Evolutionary conservation across 2,329 filamentous ascomycete species (phyloP).

Genomic region (Periglandula ipomoeae): DNA sequence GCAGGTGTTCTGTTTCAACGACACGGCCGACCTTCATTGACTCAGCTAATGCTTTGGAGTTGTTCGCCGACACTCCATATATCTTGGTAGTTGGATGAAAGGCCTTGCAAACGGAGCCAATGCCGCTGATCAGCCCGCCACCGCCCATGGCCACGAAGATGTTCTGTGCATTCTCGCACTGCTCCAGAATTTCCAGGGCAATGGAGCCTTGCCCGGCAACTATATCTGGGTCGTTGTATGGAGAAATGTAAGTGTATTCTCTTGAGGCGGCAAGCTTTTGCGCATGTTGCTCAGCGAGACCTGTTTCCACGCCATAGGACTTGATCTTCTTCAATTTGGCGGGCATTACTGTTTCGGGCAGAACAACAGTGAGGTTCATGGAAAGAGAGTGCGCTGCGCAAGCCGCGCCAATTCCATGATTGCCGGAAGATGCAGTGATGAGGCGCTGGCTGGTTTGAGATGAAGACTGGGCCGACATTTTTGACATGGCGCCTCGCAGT

Average conservation of each 20-base stretch:
- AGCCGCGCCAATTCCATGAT: constrained; percentile 15
- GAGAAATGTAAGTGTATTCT: constrained; percentile 14
- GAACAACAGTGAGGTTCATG: constrained; percentile 12
- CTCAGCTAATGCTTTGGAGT: constrained; percentile 14
- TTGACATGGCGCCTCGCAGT: constrained; percentile 17
- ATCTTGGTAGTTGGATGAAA: constrained; percentile 13
- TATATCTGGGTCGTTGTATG: constrained; percentile 15
- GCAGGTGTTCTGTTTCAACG: constrained; percentile 14
- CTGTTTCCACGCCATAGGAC: constrained; percentile 14
- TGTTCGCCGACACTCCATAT: constrained; percentile 14
- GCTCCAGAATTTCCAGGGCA: constrained; percentile 15
- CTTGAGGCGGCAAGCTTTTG: constrained; percentile 14
- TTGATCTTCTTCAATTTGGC: constrained; percentile 15
- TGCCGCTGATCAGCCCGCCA: constrained; percentile 15
- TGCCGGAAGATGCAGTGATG: constrained; percentile 16
- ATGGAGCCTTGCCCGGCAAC: constrained; percentile 14
- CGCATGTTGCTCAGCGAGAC: constrained; percentile 15
- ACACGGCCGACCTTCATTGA: constrained; percentile 14
- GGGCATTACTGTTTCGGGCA: constrained; percentile 13
- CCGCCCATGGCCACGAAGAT: constrained; percentile 17
- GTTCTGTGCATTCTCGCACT: constrained; percentile 13
- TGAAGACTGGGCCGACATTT: constrained; percentile 11
- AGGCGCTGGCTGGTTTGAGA: constrained; percentile 1
- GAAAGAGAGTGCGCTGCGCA: constrained; percentile 9
- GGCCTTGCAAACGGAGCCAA: constrained; percentile 16